Base-by-base conservation (phyloP, 176 grass and related monocot species). In the Bothriochloa decipiens region DNA sequence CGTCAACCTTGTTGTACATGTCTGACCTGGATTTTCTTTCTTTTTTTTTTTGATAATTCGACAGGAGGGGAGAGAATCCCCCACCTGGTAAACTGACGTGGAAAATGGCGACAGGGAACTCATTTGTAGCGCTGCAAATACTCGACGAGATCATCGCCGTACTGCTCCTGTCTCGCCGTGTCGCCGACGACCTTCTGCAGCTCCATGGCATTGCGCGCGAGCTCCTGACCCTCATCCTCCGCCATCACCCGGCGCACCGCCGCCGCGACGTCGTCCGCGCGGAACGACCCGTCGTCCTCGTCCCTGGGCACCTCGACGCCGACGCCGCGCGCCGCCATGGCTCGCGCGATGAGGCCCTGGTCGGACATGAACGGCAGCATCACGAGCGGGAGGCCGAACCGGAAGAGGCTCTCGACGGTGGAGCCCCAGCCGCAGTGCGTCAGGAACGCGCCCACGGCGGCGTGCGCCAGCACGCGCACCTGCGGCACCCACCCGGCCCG, bases 351-450 rank as follows among this genome's bases (percentile, higher is more conserved):
- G 26, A 89, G 20, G 0, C 87, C 83, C 36, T 89, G 80, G 72
- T 89, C 84, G 2, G 13, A 1, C 0, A 84, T 0, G 35, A 85
- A 66, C 4, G 91, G 87, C 23, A 92, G 79, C 80, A 89, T 81
- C 23, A 92, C 81, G 1, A 87, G 65, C 13, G 90, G 87, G 9
- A 58, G 87, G 0, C 91, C 87, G 28, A 81, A 92, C 1, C 41
- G 39, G 22, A 70, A 40, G 22, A 70, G 55, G 67, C 84, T 70
- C 74, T 92, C 87, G 17, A 86, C 46, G 27, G 77, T 47, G 14
- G 90, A 92, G 40, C 90, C 81, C 60, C 83, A 83, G 7, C 86
- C 83, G 16, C 86, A 92, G 74, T 88, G 86, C 28, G 86, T 88
- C 35, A 86, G 61, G 90, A 92, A 88, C 16, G 55, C 90, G 23